phyloP scores from a whole-genome alignment of 352 stramenopile genomes.

The Pythium insidiosum region DNA sequence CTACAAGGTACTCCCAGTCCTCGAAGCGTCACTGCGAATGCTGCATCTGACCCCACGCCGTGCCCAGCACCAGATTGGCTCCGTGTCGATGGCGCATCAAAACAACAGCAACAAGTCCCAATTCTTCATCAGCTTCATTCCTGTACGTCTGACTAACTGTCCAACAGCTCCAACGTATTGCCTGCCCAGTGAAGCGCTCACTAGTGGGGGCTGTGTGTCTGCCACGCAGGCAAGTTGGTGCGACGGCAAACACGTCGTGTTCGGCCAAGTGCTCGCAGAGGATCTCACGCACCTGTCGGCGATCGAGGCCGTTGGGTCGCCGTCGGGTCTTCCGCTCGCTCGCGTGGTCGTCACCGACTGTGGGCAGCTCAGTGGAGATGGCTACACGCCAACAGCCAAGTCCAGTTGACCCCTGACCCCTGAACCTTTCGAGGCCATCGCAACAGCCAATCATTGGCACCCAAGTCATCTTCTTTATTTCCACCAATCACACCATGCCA shows the following conservation, averaged over 20 bases:
- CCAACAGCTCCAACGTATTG: too few relatives aligned
- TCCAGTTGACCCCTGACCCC: neutral
- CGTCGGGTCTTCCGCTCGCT: slow-evolving; percentile 34
- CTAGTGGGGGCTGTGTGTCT: neutral
- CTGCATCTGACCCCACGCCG: too few relatives aligned
- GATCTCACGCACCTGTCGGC: slow-evolving; percentile 42
- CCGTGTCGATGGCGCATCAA: slow-evolving; percentile 98
- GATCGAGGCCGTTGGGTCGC: slow-evolving; percentile 38
- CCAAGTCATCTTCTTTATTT: slow-evolving; percentile 17
- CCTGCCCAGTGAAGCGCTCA: neutral
- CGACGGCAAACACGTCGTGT: slow-evolving; percentile 98
- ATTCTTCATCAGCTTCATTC: slow-evolving; percentile 97
- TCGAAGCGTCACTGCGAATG: too few relatives aligned
- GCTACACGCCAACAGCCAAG: slow-evolving; percentile 19
- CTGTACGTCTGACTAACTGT: too few relatives aligned
- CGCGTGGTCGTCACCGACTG: slow-evolving; percentile 50
- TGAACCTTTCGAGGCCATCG: too few relatives aligned
- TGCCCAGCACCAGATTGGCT: slow-evolving; percentile 83
- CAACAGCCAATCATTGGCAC: slow-evolving; percentile 14
- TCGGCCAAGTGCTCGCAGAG: slow-evolving; percentile 91
- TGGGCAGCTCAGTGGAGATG: slow-evolving; percentile 40
- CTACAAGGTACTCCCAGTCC: slow-evolving; percentile 67
- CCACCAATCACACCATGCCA: slow-evolving; percentile 44
- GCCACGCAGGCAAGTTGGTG: slow-evolving; percentile 66
- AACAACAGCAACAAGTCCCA: slow-evolving; percentile 96